Evolutionary conservation across 176 grass and related monocot species (phyloP), one percentile per base, ranked within the genome.

Genomic region (Triticum urartu): DNA sequence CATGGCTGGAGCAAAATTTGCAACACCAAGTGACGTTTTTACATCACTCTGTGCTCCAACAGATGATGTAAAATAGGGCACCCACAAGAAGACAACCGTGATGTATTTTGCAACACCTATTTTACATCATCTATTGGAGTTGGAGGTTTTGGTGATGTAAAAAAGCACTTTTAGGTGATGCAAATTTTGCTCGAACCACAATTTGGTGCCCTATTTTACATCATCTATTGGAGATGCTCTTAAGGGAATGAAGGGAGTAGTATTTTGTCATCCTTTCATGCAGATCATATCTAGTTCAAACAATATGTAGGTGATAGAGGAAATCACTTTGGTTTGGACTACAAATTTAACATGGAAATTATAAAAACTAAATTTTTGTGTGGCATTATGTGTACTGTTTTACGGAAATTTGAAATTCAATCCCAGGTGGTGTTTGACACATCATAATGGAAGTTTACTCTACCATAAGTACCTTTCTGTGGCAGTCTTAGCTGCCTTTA

Each of bases 231-330:
- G 36, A 39, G 36, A 39, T 39, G 36, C 36, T 39, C 36, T 38
- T 45, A 17, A 54, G 50, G 50, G 50, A 54, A 2, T 54, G 50
- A 54, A 52, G 50, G 50, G 50, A 18, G 50, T 81, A 45, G 45
- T 84, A 75, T 48, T 62, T 43, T 62, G 6, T 43, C 54, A 83
- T 72, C 38, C 35, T 73, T 75, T 75, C 12, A 73, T 13, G 54
- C 11, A 54, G 50, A 22, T 42, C 67, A 73, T 83, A 81, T 58
- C 65, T 58, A 45, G 36, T 84, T 33, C 26, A 21, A 74, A 45
- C 54, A 32, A n/a, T 45, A 74, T 7, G 10, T n/a, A 43, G 52
- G 35, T 83, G 35, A 21, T 22, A 3, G 18, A 47, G 70, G 24
- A 63, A 74, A n/a, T 36, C 17, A 64, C 24, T 64, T 64, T 9